Base-by-base conservation (phyloP, 2,329 filamentous ascomycete species). In the Penicillium sp. region DNA sequence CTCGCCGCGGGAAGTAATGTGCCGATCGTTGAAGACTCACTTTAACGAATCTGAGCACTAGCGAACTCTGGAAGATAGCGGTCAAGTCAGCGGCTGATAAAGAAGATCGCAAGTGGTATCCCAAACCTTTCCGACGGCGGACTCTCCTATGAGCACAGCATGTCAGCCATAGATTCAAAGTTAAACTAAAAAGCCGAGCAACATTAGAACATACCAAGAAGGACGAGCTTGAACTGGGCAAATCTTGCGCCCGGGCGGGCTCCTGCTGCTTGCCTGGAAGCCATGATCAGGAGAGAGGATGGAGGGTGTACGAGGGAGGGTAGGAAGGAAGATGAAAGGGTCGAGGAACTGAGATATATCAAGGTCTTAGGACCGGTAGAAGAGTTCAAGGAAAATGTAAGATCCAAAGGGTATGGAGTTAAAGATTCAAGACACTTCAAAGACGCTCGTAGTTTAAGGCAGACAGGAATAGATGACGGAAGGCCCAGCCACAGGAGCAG, bases 31-130 rank as follows among this genome's bases (percentile, higher is more conserved):
- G n/a, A 23, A 21, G n/a, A 69, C 81, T 70, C 77, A 95, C 92
- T 86, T 99, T 99, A 74, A 99, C 94, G 73, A 99, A 99, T 79
- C 95, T 89, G 73, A 99, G 82, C 56, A 99, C 94, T 77, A 99
- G 88, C 65, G 94, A 99, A 80, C 92, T 97, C 93, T 96, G 69
- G 58, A 67, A 59, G 66, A 72, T 66, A 76, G 69, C 55, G 58
- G 60, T 61, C 39, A 67, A 62, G 67, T 72, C 61, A 73, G 71
- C 65, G 60, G 63, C 60, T 53, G 58, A 60, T 54, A 53, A 51
- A 57, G 50, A 60, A 57, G 44, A 53, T 31, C 47, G 46, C 36
- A 44, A 47, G 43, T 27, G 55, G 52, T 54, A 59, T 51, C 58
- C 58, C 67, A 61, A 70, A 95, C 91, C 90, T 99, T 99, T 88